Conservation (phyloP, 768 basidiomycete genomes). For the Chalciporus chontae region DNA sequence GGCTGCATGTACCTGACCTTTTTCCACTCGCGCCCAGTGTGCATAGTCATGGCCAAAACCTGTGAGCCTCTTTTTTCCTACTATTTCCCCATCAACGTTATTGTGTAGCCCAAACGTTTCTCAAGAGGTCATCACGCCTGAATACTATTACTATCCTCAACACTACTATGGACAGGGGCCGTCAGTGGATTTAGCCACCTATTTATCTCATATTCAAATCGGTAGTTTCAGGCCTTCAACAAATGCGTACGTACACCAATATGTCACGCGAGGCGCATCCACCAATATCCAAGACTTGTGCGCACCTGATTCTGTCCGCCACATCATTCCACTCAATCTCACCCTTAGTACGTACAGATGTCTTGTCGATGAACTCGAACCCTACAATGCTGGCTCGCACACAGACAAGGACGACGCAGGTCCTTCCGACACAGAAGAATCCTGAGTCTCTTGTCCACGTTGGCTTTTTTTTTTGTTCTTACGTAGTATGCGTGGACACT, state of each 20-base stretch:
- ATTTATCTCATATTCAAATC: not conserved
- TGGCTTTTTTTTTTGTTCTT: not conserved
- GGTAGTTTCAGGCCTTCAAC: not conserved
- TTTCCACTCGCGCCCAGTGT: not conserved
- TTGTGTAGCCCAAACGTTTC: slow-evolving; percentile 7
- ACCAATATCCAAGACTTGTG: slow-evolving; percentile 3
- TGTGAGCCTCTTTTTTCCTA: slow-evolving; percentile 10
- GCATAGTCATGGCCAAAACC: slow-evolving; percentile 7
- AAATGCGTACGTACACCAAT: slow-evolving; percentile 4
- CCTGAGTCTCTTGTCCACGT: not conserved
- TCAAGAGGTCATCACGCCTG: not conserved
- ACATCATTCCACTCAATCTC: slow-evolving; percentile 3
- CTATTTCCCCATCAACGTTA: slow-evolving; percentile 1
- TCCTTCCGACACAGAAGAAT: not conserved
- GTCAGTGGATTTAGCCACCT: slow-evolving; percentile 11
- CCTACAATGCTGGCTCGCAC: not conserved
- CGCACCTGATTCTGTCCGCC: slow-evolving; percentile 14
- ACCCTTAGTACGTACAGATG: slow-evolving; percentile 13
- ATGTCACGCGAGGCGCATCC: not conserved
- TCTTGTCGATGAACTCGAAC: not conserved
- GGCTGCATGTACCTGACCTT: slow-evolving; percentile 5
- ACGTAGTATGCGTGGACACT: not conserved
- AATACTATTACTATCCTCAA: slow-evolving; percentile 3
- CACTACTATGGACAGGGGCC: slow-evolving; percentile 6
- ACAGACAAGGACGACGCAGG: slow-evolving; percentile 1